Evolutionary conservation across 225 moss, liverwort and hornwort genomes (phyloP).

Genomic region (Marchantia paleacea): DNA sequence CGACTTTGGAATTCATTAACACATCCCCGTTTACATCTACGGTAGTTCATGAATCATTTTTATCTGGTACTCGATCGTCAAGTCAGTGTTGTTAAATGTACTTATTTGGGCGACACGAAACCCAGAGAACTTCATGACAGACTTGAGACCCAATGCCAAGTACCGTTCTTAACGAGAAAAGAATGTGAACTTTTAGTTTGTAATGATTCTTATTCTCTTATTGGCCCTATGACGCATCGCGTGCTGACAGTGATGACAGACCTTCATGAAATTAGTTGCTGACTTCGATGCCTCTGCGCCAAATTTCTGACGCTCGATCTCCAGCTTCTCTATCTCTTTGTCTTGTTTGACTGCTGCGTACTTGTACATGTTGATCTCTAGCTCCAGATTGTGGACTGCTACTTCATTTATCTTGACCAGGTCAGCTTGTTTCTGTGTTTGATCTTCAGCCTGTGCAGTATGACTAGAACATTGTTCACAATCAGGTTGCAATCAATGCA

Average conservation of each 20-base stretch:
- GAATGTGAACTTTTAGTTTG: too few species aligned
- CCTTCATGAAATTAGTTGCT: conserved; percentile 56
- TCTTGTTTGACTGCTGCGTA: conserved; percentile 52
- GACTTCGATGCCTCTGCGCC: conserved; percentile 47
- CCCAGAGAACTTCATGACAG: too few species aligned
- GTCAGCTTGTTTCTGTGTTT: conserved; percentile 60
- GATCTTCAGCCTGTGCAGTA: conserved; percentile 51
- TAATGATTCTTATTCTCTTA: not conserved
- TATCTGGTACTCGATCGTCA: too few species aligned
- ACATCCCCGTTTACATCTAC: too few species aligned
- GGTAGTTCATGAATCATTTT: too few species aligned
- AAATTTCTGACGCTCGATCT: conserved; percentile 44
- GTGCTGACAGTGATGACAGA: not conserved
- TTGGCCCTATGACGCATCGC: not conserved
- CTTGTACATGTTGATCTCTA: conserved; percentile 57
- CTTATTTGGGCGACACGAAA: too few species aligned
- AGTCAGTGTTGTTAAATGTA: too few species aligned
- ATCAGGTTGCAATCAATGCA: not conserved
- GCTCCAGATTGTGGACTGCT: conserved; percentile 64
- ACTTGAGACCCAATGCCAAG: too few species aligned
- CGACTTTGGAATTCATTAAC: too few species aligned
- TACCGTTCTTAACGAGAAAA: too few species aligned
- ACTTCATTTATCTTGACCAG: conserved; percentile 63
- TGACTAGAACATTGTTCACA: not conserved
- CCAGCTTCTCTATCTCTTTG: conserved; percentile 45